phyloP scores from a whole-genome alignment of 108 stramenopile genomes.

The Skeletonema potamos region DNA sequence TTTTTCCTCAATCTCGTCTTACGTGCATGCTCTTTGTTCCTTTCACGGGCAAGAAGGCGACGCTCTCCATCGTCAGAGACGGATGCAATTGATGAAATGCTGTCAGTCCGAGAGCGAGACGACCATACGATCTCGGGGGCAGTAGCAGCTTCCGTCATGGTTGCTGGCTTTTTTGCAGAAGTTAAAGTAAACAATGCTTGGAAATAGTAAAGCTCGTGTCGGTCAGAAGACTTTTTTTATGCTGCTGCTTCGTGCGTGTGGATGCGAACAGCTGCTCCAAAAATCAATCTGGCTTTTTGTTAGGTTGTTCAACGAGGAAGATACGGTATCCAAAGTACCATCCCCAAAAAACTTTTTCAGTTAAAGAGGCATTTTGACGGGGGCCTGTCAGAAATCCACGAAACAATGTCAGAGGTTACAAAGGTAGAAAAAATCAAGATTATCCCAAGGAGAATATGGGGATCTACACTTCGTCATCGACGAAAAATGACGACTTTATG shows the following conservation, averaged over 20 bases:
- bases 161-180: background rate
- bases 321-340: background rate
- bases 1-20: constrained; percentile 89
- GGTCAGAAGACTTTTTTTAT: background rate
- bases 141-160: background rate
- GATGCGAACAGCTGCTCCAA: background rate
- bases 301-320: background rate
- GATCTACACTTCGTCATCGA: no score
- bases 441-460: no score
- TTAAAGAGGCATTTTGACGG: no score
- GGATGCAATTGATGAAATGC: background rate
- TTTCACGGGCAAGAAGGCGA: constrained; percentile 74
- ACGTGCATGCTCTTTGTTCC: constrained; percentile 92
- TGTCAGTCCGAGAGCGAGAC: background rate
- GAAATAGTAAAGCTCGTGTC: no score
- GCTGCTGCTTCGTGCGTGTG: background rate
- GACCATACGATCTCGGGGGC: background rate
- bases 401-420: no score
- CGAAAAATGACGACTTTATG: no score
- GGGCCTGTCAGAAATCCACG: no score
- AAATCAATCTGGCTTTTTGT: background rate
- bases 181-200: no score
- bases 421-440: no score
- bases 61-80: constrained; percentile 47
- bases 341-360: background rate